Conservation (phyloP, 768 basidiomycete genomes). For the Leccinum pellstonianum region DNA sequence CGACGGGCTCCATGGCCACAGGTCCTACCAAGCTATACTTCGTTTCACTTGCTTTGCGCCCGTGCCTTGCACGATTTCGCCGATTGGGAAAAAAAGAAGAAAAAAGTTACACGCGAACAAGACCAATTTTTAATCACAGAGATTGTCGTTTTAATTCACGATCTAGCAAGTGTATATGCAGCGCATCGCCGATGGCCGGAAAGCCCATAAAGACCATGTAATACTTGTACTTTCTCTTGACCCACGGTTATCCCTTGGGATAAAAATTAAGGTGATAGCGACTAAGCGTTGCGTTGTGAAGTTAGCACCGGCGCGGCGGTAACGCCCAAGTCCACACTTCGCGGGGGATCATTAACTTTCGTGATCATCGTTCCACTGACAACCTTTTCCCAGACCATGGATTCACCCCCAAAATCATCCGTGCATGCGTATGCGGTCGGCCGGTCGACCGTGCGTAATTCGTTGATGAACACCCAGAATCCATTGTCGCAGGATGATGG, state of each 20-base stretch:
- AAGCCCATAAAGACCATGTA: background rate
- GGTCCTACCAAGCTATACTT: background rate
- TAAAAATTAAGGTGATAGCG: background rate
- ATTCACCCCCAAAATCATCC: background rate
- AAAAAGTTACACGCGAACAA: background rate
- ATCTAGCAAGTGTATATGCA: background rate
- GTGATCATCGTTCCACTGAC: background rate
- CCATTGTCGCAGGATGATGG: background rate
- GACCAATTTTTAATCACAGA: background rate
- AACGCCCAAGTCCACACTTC: background rate
- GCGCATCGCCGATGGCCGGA: background rate
- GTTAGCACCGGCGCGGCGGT: background rate
- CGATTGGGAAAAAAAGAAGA: background rate
- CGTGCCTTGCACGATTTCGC: background rate
- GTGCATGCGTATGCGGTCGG: background rate
- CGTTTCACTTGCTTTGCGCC: background rate
- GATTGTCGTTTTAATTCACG: background rate
- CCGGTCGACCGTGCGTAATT: background rate
- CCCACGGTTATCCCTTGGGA: background rate
- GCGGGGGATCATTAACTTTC: background rate
- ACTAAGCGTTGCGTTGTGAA: background rate
- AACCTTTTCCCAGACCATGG: background rate
- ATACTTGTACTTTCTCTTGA: background rate
- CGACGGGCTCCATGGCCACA: background rate
- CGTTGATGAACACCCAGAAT: background rate